Evolutionary conservation across 768 basidiomycete species (phyloP).

Genomic region (Terana coerulea): DNA sequence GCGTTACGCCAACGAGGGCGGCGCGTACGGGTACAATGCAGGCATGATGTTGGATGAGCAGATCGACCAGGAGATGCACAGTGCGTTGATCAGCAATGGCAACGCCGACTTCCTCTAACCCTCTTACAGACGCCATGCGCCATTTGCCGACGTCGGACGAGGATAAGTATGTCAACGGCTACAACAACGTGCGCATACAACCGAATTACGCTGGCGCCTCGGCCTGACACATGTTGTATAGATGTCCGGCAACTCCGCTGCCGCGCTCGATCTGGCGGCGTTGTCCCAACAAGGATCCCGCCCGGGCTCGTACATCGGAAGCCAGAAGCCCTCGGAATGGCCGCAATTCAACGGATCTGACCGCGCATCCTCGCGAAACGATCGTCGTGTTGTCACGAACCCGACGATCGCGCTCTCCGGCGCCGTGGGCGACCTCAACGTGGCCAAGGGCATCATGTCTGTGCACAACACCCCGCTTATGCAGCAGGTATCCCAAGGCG

Average conservation of each 20-base stretch:
- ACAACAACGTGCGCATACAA: slow-evolving; percentile 52
- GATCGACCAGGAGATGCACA: slow-evolving; percentile 91
- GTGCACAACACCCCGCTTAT: slow-evolving; percentile 62
- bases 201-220: slow-evolving; percentile 2
- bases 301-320: slow-evolving; percentile 51
- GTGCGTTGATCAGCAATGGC: slow-evolving; percentile 40
- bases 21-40: slow-evolving; percentile 67
- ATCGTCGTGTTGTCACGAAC: slow-evolving; percentile 73
- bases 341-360: slow-evolving; percentile 80
- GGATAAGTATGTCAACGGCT: slow-evolving; percentile 73
- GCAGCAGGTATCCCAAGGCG: slow-evolving; percentile 56
- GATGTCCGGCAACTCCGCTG: slow-evolving; percentile 87
- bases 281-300: slow-evolving; percentile 81
- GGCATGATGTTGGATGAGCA: slow-evolving; percentile 94
- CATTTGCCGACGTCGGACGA: slow-evolving; percentile 85
- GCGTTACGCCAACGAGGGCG: slow-evolving; percentile 56
- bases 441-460: slow-evolving; percentile 42
- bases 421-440: slow-evolving; percentile 51
- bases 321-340: slow-evolving; percentile 88
- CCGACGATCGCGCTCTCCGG: slow-evolving; percentile 64
- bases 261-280: slow-evolving; percentile 90
- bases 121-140: slow-evolving; percentile 74
- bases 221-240: slow-evolving; percentile 24
- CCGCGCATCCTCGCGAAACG: slow-evolving; percentile 45
- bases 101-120: slow-evolving; percentile 9